Base-by-base conservation (phyloP, 148 eudicot species). In the Tetragonia tetragonoides region DNA sequence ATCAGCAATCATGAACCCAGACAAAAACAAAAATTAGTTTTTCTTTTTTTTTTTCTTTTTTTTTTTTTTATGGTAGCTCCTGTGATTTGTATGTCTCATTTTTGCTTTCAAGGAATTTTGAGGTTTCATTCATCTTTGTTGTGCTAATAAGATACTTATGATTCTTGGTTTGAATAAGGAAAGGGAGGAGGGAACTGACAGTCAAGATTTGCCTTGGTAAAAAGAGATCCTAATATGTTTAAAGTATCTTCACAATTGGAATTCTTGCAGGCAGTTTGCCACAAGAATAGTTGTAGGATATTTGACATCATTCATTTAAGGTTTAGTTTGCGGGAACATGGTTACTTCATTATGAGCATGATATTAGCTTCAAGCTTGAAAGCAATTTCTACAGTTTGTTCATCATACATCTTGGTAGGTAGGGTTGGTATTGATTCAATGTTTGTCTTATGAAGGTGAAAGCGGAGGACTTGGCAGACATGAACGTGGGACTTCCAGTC, bases 401-500 rank as follows among this genome's bases (percentile, higher is more conserved):
- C 59, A 14, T 70, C 59, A 47, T 70, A 24, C 23, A 23, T 42
- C 15, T 44, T 24, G 38, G 16, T 70, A 24, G 53, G 20, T 70
- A 24, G 54, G 53, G 18, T 70, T 16, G 62, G 62, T 8, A 20
- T 56, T 73, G 7, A 14, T 44, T 68, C 7, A 51, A 51, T 42
- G 78, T 39, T 64, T 68, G 75, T 77, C 72, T 66, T 66, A 77
- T 78, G 70, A 78, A 86, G 79, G 91, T 94, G 66, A 84, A 56
- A 75, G 83, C 81, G 21, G 98, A 94, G 75, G 98, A 94, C 79
- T 78, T 94, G 88, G 80, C 76, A 18, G 97, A 89, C 53, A 86
- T 94, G 98, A 92, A 94, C 56, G 95, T 92, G 5, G 97, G 98
- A 61, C 83, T 92, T 44, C 87, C 89, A 0, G 91, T 84, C 3